Evolutionary conservation across 495 filamentous ascomycete genomes (phyloP), one percentile per base, ranked within the genome.

Genomic region (Ascodesmis nigricans): DNA sequence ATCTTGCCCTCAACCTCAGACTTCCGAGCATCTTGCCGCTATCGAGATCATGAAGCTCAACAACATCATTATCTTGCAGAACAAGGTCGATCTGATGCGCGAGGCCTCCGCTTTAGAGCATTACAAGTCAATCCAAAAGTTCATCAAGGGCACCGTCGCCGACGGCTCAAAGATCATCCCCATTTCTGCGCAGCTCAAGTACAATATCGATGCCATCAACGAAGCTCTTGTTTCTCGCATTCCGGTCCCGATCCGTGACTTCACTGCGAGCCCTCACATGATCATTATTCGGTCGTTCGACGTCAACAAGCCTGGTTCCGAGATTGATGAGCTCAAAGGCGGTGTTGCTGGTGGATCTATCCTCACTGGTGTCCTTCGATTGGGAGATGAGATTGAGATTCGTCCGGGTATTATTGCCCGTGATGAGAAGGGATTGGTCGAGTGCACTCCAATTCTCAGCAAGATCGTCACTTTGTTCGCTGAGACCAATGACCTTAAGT

Each of bases 291-390:
- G 87, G 44, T 93, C 83, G 3, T 97, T 97, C 55, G 87, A 97
- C 50, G 90, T 97, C 45, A 97, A 97, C 71, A 97, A 97, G 67
- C 87, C 87, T 23, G 87, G 87, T 68, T 81, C 90, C n/a, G 90
- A 92, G 60, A 93, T 97, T 39, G 90, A 95, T 21, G 90, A 97
- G 45, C 65, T 97, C 41, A 95, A 95, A 67, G 87, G 87, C 52
- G 87, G 87, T 66, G 87, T 97, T 55, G 87, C 87, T 45, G 87
- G 87, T 67, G 87, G 87, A 42, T 79, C 73, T 59, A 93, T 97
- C 49, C 60, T 97, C 37, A 91, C 80, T 45, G 87, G 87, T 61
- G 78, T 97, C 28, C 61, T 97, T 41, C 92, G 92, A 61, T 61
- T 93, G 49, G 77, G 82, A 31, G 87, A 97, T 49, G 87, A 97